Evolutionary conservation across 257 asterid genomes (phyloP), one percentile per base, ranked within the genome.

Genomic region (Forsythia suspensa): DNA sequence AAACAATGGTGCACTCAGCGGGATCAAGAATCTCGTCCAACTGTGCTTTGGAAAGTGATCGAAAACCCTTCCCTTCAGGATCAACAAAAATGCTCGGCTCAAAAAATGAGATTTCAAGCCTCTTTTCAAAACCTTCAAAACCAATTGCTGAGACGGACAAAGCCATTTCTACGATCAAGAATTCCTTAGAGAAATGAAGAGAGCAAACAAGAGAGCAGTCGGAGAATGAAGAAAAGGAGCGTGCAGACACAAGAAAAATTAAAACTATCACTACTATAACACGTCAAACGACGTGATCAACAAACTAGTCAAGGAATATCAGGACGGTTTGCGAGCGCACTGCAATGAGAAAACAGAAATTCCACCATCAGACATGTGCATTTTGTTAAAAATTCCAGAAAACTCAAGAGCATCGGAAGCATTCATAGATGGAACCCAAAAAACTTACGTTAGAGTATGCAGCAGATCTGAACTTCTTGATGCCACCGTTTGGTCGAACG

Each of bases 311-410:
- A 20, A 20, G 81, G 84, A 42, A 67, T 89, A 89, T 93, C 98
- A 93, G 97, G 98, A 93, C 82, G 98, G 98, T 57, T 90, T 91
- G 96, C 98, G 98, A 78, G 97, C 96, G 85, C 98, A 93, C 97
- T 92, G 96, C 92, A 91, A 79, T 70, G 38, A 10, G 6, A 57
- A 79, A 9, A 44, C 18, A 20, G 4, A 20, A 61, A 4, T 29
- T n/a, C 11, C 6, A 59, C 63, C 24, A 18, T 65, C 6, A 43
- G 1, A 20, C 40, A 37, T 37, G 29, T 5, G 29, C 3, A 80
- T 42, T 36, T 46, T 51, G 43, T 8, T 15, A 3, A 9, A 38
- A 68, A 18, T 0, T 21, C 2, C 38, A 21, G 40, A 24, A n/a
- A n/a, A 7, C 34, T 6, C 6, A 37, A 13, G 4, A 12, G 11